Base-by-base conservation (phyloP, 148 eudicot species). In the Silene uniflora region DNA sequence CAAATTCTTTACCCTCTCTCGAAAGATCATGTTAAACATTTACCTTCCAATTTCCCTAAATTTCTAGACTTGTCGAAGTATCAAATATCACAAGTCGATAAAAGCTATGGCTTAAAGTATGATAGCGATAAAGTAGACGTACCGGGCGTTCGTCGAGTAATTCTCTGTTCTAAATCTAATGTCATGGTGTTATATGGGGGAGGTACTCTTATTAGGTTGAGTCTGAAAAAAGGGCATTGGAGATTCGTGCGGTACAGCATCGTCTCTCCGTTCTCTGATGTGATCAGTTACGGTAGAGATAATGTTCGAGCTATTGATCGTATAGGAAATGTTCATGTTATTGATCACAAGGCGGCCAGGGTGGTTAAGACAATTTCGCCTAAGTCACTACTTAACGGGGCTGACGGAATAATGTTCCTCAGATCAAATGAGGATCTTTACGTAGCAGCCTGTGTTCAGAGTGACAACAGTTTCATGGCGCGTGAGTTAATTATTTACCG, bases 1-100 rank as follows among this genome's bases (percentile, higher is more conserved):
- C 69, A 44, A 17, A 24, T 47, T 63, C 21, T 63, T 44, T 63
- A 62, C 59, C 69, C 77, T 0, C 69, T 74, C 16, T 74, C 77
- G 8, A 74, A 3, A 6, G 58, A 62, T 18, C 77, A 1, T 17
- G 61, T 74, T 6, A 0, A n/a, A 7, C 16, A 18, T 5, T 24
- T 60, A 10, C 67, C 65, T 16, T 24, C 67, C 0, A 73, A 19
- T 52, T 75, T 18, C 11, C 61, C 69, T 3, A 64, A 47, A 11
- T 75, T 25, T 17, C 11, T 75, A 2, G 42, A 75, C 23, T 52
- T 75, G 16, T 7, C 52, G 0, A 25, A 65, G 18, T 75, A 64
- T n/a, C 7, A 23, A 2, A 46, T 75, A 0, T 25, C 27, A 6
- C 14, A 64, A 29, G 58, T 75, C 0, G 62, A 46, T 1, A 64